Evolutionary conservation across 345 rosid genomes (phyloP).

Genomic region (Alliaria petiolata): DNA sequence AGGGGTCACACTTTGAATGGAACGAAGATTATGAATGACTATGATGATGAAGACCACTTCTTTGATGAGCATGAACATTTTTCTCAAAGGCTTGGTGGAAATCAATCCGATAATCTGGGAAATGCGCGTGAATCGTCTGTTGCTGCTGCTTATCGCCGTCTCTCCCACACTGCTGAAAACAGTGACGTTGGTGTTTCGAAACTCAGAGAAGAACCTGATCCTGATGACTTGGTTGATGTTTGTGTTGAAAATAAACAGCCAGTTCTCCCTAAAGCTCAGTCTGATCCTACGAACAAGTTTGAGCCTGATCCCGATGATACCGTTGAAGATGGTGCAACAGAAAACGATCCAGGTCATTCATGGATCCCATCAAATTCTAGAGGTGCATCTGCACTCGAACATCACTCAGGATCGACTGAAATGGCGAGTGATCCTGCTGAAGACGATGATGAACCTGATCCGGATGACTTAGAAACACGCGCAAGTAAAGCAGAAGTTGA

Average conservation of each 20-base stretch:
- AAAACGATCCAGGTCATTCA: constrained; percentile 27
- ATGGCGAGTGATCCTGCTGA: constrained; percentile 7
- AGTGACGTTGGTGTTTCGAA: constrained; percentile 28
- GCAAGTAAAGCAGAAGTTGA: too few species aligned
- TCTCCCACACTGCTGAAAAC: constrained; percentile 32
- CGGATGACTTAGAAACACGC: too few species aligned
- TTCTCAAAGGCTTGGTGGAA: constrained; percentile 76
- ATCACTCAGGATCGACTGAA: constrained; percentile 5
- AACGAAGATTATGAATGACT: constrained; percentile 23
- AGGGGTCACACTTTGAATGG: constrained; percentile 61
- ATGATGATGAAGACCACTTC: constrained; percentile 45
- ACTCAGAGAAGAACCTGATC: constrained; percentile 54
- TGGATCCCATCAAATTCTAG: background rate
- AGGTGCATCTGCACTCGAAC: background rate
- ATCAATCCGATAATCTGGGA: constrained; percentile 39
- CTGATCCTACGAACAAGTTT: too few species aligned
- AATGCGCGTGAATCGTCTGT: constrained; percentile 78
- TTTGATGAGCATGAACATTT: constrained; percentile 26
- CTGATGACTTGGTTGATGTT: too few species aligned
- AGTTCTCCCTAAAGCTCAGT: too few species aligned
- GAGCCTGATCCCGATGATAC: constrained; percentile 52
- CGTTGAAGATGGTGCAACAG: background rate
- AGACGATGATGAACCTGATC: constrained; percentile 55
- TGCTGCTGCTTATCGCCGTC: constrained; percentile 80
- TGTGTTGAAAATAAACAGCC: too few species aligned